A percentile compares a stretch with the other conserved stretches of the same genome.
These are phyloP conservation scores for Pichia rugopelliculosa DNA, from an alignment of 805 yeast genomes.

Conservation along the genomic window DNA sequence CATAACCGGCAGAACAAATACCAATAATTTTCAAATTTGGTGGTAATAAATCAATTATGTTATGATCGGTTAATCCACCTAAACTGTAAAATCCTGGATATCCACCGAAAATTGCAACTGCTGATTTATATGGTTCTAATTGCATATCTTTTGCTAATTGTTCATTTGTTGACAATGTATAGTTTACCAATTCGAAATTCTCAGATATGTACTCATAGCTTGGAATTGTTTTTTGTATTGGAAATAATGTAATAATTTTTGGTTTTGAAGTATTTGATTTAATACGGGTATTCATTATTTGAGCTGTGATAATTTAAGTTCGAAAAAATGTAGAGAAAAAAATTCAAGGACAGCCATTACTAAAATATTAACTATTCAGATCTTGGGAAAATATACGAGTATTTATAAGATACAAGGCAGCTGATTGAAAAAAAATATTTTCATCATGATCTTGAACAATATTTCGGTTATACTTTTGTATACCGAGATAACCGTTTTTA, in stretches of 20 bases:
- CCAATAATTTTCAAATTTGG: slow-evolving; percentile 37
- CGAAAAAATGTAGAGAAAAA: too few species aligned
- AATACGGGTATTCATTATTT: background rate
- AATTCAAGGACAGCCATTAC: too few species aligned
- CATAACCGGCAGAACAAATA: slow-evolving; percentile 49
- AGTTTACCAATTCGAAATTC: slow-evolving; percentile 33
- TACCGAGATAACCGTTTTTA: background rate
- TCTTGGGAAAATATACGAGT: background rate
- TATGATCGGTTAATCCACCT: slow-evolving; percentile 37
- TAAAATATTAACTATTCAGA: too few species aligned
- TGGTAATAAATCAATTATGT: slow-evolving; percentile 37
- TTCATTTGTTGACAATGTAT: slow-evolving; percentile 35
- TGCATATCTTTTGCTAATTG: slow-evolving; percentile 35
- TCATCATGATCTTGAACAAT: too few species aligned
- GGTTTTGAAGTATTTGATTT: slow-evolving; percentile 3
- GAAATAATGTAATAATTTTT: slow-evolving; percentile 42
- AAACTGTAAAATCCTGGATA: slow-evolving; percentile 41
- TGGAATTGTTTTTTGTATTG: slow-evolving; percentile 38
- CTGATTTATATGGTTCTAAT: slow-evolving; percentile 26
- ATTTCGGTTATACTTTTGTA: background rate
- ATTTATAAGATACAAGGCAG: too few species aligned
- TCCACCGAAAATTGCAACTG: slow-evolving; percentile 45
- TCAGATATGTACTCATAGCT: slow-evolving; percentile 39
- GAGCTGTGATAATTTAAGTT: background rate
- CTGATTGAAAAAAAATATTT: background rate